These are phyloP conservation scores for Fusarium buxicola DNA, from an alignment of 2,329 filamentous ascomycete genomes.

Conservation along the genomic window DNA sequence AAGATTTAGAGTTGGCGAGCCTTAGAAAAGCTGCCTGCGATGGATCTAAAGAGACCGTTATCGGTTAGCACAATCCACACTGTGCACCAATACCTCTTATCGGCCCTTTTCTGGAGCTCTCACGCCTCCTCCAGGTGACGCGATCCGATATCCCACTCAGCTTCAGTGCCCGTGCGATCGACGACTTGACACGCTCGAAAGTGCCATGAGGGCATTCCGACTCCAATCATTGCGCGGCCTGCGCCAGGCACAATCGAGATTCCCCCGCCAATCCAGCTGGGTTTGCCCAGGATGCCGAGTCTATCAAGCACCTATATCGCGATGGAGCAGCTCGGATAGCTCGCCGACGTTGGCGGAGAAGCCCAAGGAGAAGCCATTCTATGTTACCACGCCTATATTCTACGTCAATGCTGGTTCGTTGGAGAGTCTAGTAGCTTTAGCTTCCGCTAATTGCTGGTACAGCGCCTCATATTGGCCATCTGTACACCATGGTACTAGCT, in stretches of 20 bases:
- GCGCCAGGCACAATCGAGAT: slow-evolving; percentile 35
- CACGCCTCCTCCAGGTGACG: slow-evolving; percentile 12
- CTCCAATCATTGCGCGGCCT: slow-evolving; percentile 44
- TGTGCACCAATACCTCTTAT: slow-evolving; percentile 33
- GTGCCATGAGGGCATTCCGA: slow-evolving; percentile 47
- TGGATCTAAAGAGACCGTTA: slow-evolving; percentile 38
- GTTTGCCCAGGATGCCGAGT: slow-evolving; percentile 46
- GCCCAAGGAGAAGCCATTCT: slow-evolving; percentile 89
- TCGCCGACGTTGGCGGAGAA: slow-evolving; percentile 60
- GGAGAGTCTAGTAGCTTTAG: not conserved
- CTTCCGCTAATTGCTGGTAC: not conserved
- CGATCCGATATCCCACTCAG: slow-evolving; percentile 19
- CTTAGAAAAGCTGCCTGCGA: slow-evolving; percentile 26
- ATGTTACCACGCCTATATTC: slow-evolving; percentile 97
- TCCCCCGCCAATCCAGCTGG: slow-evolving; percentile 40
- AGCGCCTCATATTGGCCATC: slow-evolving; percentile 94
- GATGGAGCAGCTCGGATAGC: slow-evolving; percentile 51
- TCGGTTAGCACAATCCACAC: slow-evolving; percentile 33
- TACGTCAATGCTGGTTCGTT: slow-evolving; percentile 91
- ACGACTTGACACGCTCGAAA: not conserved
- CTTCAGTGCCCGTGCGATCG: slow-evolving; percentile 1
- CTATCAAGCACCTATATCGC: slow-evolving; percentile 35
- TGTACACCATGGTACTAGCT: slow-evolving; percentile 91
- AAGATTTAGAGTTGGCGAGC: slow-evolving; percentile 24
- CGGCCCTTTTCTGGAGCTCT: slow-evolving; percentile 30